These are phyloP conservation scores for Borovskyia barvae DNA, from an alignment of 208 protist species.

Conservation along the genomic window DNA sequence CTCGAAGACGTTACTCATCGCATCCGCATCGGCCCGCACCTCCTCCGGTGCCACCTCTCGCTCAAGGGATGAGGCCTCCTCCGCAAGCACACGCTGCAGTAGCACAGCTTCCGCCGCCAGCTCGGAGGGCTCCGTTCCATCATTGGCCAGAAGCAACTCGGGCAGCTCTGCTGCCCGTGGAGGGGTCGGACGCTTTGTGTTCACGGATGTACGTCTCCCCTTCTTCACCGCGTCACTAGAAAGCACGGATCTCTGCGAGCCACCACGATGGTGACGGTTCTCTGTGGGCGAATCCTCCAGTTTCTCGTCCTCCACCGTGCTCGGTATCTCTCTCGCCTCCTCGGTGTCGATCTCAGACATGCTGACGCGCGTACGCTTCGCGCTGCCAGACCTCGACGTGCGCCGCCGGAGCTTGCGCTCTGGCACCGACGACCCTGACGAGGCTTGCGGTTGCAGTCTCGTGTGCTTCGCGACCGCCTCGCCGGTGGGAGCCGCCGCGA, in stretches of 20 bases:
- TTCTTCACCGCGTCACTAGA: no score
- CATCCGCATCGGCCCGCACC: slow-evolving; percentile 3
- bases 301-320: not conserved
- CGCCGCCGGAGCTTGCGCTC: slow-evolving; percentile 2
- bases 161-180: slow-evolving; percentile 4
- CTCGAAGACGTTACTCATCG: slow-evolving; percentile 23
- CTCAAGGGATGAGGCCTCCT: slow-evolving; percentile 1
- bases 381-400: slow-evolving; percentile 1
- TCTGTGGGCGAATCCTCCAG: not conserved
- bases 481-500: no score
- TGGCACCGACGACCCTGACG: not conserved
- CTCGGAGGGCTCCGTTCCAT: not conserved
- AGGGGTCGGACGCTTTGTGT: not conserved
- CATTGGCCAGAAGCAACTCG: not conserved
- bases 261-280: not conserved
- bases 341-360: slow-evolving; percentile 19
- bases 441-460: not conserved
- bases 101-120: slow-evolving; percentile 1
- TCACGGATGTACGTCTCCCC: not conserved
- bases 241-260: no score
- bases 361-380: slow-evolving; percentile 14
- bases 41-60: slow-evolving; percentile 8
- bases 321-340: slow-evolving; percentile 17
- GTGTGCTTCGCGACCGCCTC: no score
- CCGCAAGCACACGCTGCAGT: slow-evolving; percentile 5